Base-by-base conservation (phyloP, 345 rosid genomes). In the Aquilaria sinensis region DNA sequence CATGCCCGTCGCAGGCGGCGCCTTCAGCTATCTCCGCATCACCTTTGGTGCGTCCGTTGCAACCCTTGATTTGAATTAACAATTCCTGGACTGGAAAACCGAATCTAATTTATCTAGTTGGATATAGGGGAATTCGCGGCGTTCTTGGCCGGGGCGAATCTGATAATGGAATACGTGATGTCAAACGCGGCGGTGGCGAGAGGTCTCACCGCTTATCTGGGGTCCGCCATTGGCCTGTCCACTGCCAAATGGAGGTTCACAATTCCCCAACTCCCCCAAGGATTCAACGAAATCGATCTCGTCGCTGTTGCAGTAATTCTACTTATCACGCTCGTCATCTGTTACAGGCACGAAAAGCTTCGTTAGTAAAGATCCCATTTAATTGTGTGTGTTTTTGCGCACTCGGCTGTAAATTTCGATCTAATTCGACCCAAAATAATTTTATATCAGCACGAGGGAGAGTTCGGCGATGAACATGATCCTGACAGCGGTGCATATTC, bases 1-100 rank as follows among this genome's bases (percentile, higher is more conserved):
- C 57, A 78, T 93, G 74, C 98, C 97, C 41, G 90, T 93, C n/a
- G 98, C 98, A 55, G 98, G 98, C 41, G 98, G 98, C 29, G 97
- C 98, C 29, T 92, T 90, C 72, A 89, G 93, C 68, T 92, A 90
- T 75, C 82, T 92, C 74, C 88, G 98, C 45, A 80, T 84, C 62
- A 90, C 98, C 29, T 90, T 92, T 54, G 98, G 96, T 82, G 31
- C 50, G 80, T 69, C 47, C 37, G 41, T 31, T 3, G 3, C 16
- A 10, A 3, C 16, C 1, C 29, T 47, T 31, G 30, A 58, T 64
- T 23, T 10, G 14, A 3, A 3, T 34, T 29, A 16, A 53, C 47
- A 33, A 61, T 64, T 56, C 49, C 62, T 37, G 3, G 51, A 12
- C 0, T 1, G 43, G 1, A 9, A 30, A 55, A 31, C 9, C 10